Conservation (phyloP, 768 basidiomycete species). For the Panellus pusillus region DNA sequence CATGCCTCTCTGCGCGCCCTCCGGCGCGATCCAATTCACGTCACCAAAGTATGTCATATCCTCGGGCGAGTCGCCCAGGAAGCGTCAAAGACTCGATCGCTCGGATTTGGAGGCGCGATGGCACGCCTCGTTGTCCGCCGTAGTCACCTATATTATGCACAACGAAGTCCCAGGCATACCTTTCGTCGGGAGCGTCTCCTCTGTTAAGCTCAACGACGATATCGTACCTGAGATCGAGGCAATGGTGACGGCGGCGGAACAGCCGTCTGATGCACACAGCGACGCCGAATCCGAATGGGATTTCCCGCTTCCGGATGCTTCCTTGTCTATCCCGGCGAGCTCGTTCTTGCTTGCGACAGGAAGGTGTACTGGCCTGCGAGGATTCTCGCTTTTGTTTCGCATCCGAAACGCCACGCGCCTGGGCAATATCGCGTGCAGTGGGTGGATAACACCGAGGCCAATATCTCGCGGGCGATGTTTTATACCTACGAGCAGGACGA, state of each 20-base stretch:
- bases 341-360: constrained; percentile 53
- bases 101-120: constrained; percentile 41
- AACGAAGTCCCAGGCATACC: constrained; percentile 50
- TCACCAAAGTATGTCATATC: constrained; percentile 28
- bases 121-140: constrained; percentile 46
- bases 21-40: constrained; percentile 34
- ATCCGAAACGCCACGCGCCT: constrained; percentile 35
- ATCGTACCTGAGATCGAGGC: constrained; percentile 5
- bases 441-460: constrained; percentile 48
- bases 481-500: constrained; percentile 55
- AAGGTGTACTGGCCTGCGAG: constrained; percentile 67
- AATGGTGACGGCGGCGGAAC: constrained; percentile 11
- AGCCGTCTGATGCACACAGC: constrained; percentile 11
- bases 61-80: constrained; percentile 38
- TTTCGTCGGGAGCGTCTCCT: constrained; percentile 23
- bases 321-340: constrained; percentile 63
- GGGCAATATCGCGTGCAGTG: constrained; percentile 56
- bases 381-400: constrained; percentile 51
- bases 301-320: constrained; percentile 46
- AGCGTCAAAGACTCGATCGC: constrained; percentile 41
- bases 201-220: not conserved
- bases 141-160: constrained; percentile 45
- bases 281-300: constrained; percentile 32
- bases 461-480: constrained; percentile 53
- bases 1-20: constrained; percentile 30